A percentile compares a stretch with the other conserved stretches of the same genome.
phyloP scores from a whole-genome alignment of 371 early-diverging fungal species.

The Lichtheimia hyalospora region DNA sequence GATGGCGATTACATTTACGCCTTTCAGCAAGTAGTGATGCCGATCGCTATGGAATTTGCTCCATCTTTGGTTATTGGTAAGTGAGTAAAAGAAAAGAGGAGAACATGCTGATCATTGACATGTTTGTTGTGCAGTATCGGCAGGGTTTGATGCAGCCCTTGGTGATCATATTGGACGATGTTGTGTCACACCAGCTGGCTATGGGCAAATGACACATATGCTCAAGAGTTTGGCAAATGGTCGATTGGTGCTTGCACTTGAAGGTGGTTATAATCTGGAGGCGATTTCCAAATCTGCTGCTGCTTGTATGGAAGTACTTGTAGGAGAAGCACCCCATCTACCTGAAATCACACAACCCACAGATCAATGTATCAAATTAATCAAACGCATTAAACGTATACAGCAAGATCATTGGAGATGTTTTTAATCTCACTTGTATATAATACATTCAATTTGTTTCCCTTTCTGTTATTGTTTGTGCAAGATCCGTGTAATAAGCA shows the following conservation, averaged over 20 bases:
- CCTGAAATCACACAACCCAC: conserved; percentile 34
- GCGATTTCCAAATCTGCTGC: conserved; percentile 75
- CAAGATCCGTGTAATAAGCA: background rate
- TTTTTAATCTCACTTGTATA: background rate
- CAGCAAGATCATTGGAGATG: conserved; percentile 56
- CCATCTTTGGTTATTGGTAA: conserved; percentile 83
- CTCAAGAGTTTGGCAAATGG: conserved; percentile 73
- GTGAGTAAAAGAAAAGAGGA: background rate
- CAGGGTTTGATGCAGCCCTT: conserved; percentile 90
- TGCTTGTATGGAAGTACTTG: conserved; percentile 75
- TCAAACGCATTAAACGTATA: conserved; percentile 42
- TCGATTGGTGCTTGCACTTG: conserved; percentile 73
- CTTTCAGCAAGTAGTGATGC: conserved; percentile 77
- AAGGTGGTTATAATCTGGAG: conserved; percentile 84
- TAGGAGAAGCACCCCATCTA: conserved; percentile 57
- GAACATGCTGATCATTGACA: background rate
- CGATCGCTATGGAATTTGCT: conserved; percentile 78
- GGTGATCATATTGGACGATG: conserved; percentile 88
- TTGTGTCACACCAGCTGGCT: conserved; percentile 79
- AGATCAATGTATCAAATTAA: conserved; percentile 40
- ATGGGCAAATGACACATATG: conserved; percentile 84
- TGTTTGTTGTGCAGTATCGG: conserved; percentile 54
- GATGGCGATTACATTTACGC: conserved; percentile 88
- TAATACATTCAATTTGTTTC: background rate
- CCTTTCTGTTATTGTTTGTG: background rate